Base-by-base conservation (phyloP, 2,329 filamentous ascomycete genomes). In the Aspergillus pseudotamarii region DNA sequence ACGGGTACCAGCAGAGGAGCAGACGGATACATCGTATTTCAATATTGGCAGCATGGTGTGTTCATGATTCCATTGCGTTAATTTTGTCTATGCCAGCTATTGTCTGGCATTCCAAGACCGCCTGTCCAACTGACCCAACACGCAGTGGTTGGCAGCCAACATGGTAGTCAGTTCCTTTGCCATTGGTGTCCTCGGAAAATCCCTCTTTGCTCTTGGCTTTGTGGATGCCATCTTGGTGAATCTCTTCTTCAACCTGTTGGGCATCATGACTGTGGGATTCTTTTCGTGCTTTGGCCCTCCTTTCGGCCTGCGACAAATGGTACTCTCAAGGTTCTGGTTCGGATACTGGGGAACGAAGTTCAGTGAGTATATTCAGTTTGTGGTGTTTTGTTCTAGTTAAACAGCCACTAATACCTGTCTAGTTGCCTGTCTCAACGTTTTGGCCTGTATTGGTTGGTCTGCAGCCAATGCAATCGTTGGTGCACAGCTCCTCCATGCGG, bases 391-490 rank as follows among this genome's bases (percentile, higher is more conserved):
- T n/a, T 41, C 4, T 41, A 8, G 19, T n/a, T 9, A 4, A 38
- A 30, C 14, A 21, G 3, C 23, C 51, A 53, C 66, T 73, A 61
- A 70, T 53, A n/a, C 14, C 6, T 12, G 34, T 32, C 21, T 45
- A 84, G 86, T 92, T 72, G 90, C 90, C 58, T 77, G 89, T 69
- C 88, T 93, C 74, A 91, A 92, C 76, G 80, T 90, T 45, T 79
- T 92, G 19, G 88, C 89, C 34, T 92, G 88, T 72, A 75, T 93
- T 6, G 91, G 91, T 57, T 94, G 92, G 88, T 89, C 89, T 5
- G 84, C 89, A 0, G 88, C 93, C 68, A 94, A 95, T 72, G 86
- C 87, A 60, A 93, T 95, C 66, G 91, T 94, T 19, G 92, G 91
- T 21, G 90, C 91, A 0, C 89, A 94, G 75, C 84, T 94, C 8